Conservation (phyloP, 2,329 filamentous ascomycete genomes). For the Neonectria hederae region DNA sequence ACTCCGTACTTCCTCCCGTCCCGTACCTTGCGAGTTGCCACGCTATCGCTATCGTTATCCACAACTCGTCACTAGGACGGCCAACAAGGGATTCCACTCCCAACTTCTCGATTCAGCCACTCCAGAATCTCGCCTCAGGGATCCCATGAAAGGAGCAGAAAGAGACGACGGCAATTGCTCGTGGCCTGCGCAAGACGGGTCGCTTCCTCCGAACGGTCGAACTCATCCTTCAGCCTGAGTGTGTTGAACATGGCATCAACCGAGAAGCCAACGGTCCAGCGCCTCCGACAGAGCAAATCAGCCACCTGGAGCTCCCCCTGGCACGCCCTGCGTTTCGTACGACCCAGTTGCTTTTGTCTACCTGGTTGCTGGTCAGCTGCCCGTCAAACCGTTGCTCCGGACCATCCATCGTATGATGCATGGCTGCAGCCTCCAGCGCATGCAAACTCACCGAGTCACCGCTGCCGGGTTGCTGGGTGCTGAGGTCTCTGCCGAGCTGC, state of each 20-base stretch:
- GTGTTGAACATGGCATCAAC: not conserved
- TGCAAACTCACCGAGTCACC: constrained; percentile 25
- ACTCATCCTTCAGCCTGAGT: constrained; percentile 12
- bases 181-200: not conserved
- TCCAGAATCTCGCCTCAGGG: constrained; percentile 7
- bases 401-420: constrained; percentile 36
- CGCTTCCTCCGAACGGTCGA: not conserved
- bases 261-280: not conserved
- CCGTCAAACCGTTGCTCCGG: constrained; percentile 13
- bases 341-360: constrained; percentile 37
- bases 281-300: constrained; percentile 11
- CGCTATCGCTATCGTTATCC: not conserved
- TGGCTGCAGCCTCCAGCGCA: constrained; percentile 28
- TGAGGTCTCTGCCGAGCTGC: constrained; percentile 11
- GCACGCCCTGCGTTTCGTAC: constrained; percentile 36
- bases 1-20: no score
- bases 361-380: constrained; percentile 39
- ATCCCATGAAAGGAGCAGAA: not conserved
- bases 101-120: constrained; percentile 5
- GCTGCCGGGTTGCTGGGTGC: constrained; percentile 1
- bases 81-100: not conserved
- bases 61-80: not conserved
- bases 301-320: constrained; percentile 8
- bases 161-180: not conserved
- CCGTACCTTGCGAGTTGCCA: not conserved